phyloP scores from a whole-genome alignment of 1,284 basidiomycete genomes.

The Meripilus lineatus region DNA sequence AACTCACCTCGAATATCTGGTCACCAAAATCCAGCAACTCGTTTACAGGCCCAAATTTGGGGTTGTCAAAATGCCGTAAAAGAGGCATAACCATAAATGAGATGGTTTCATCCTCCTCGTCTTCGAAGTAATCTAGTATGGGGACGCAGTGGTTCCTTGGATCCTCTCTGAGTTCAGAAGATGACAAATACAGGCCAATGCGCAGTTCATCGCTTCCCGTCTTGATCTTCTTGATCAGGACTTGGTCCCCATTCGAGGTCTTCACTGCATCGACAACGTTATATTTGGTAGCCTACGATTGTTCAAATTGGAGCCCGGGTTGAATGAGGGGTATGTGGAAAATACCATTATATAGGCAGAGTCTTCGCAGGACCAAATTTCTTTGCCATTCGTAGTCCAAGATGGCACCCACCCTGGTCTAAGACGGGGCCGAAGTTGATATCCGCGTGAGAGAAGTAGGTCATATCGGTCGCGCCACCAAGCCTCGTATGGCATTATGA shows the following conservation, averaged over 20 bases:
- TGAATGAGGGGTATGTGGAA: too few species aligned
- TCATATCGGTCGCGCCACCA: conserved; percentile 4
- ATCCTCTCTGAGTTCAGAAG: too few species aligned
- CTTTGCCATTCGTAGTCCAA: not conserved
- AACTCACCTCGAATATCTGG: conserved; percentile 31
- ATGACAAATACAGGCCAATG: too few species aligned
- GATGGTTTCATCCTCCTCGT: conserved; percentile 6
- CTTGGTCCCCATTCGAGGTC: not conserved
- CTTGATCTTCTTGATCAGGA: too few species aligned
- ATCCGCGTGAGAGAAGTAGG: not conserved
- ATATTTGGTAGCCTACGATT: not conserved
- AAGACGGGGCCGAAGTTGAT: conserved; percentile 3
- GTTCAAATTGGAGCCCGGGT: not conserved
- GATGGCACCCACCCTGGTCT: conserved; percentile 1
- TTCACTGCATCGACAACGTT: too few species aligned
- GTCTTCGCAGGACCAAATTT: not conserved
- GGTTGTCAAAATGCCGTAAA: conserved; percentile 16
- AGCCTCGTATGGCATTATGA: conserved; percentile 1
- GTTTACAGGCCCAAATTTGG: conserved; percentile 18
- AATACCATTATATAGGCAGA: too few species aligned
- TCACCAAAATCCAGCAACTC: conserved; percentile 12
- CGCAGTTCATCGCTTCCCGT: not conserved
- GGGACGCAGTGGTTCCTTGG: too few species aligned
- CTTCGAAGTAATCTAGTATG: conserved; percentile 16
- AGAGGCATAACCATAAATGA: conserved; percentile 21